Evolutionary conservation across 805 yeast species (phyloP), one percentile per base, ranked within the genome.

Genomic region (Ogataea corticis): DNA sequence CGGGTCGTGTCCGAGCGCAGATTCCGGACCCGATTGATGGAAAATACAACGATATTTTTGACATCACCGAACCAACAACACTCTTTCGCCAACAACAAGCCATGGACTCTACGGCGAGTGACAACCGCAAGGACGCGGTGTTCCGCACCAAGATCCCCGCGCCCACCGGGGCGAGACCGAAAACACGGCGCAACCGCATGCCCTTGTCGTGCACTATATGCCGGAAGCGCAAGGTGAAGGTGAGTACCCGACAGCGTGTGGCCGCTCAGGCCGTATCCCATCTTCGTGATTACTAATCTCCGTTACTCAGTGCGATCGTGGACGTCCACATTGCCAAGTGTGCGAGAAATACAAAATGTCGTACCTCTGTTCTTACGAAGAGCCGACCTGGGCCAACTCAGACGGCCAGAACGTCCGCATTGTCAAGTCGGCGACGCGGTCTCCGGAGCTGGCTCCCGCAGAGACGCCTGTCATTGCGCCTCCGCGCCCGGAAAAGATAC

Each of bases 201-300:
- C 67, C 75, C 0, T 51, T 77, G 7, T 74, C 76, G 0, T 76
- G 82, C 51, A 70, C 69, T 19, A 69, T 69, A 32, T 76, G 81
- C 48, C 65, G 77, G 15, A 69, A 64, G 55, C 62, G 76, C 35
- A 76, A 76, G 53, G 73, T 73, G 30, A 75, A 74, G 47, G 68
- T 63, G 55, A 23, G 67, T 58, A 14, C 15, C 16, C 25, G 67
- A 67, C 58, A 21, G 31, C 19, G 31, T 12, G 7, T 7, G 7
- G 27, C 16, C 37, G 12, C 14, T 7, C 6, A 5, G 27, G 11
- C 37, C 37, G 18, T 5, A 33, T n/a, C 9, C 11, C 14, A 12
- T n/a, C 19, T 7, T 7, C 12, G 25, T 29, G 13, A 12, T 9
- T 16, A 14, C 18, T 14, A 11, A 19, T 12, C 28, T 16, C 15